These are phyloP conservation scores for Boletus fagicola DNA, from an alignment of 768 basidiomycete species.

Conservation along the genomic window DNA sequence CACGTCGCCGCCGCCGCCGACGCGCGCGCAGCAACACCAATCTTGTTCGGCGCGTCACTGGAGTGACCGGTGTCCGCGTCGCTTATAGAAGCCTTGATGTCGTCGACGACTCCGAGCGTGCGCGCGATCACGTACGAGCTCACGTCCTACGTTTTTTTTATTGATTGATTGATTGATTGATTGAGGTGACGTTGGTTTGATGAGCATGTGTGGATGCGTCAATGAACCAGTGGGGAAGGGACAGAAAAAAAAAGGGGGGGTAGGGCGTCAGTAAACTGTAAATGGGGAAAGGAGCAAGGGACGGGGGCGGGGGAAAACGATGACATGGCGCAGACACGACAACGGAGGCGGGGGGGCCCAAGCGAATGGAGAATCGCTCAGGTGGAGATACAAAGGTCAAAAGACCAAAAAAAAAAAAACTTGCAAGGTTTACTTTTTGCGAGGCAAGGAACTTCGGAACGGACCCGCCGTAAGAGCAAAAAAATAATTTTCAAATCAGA, in stretches of 20 bases:
- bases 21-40: neutral
- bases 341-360: conserved; percentile 3
- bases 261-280: conserved; percentile 9
- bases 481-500: neutral
- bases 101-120: conserved; percentile 75
- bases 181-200: conserved; percentile 1
- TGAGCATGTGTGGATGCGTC: neutral
- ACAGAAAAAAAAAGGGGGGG: neutral
- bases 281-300: neutral
- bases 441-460: conserved; percentile 10
- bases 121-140: conserved; percentile 80
- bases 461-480: conserved; percentile 12
- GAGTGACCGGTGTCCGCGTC: conserved; percentile 33
- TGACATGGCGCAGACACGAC: neutral
- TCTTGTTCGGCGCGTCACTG: neutral
- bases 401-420: neutral
- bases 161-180: too few species aligned
- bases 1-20: neutral
- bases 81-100: conserved; percentile 70
- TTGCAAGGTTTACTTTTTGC: neutral
- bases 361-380: neutral
- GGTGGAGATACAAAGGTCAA: conserved; percentile 19
- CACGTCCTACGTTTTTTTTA: conserved; percentile 54
- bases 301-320: conserved; percentile 1
- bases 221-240: neutral